Evolutionary conservation across 176 grass and related monocot species (phyloP).

Genomic region (Aegilops sharonensis): DNA sequence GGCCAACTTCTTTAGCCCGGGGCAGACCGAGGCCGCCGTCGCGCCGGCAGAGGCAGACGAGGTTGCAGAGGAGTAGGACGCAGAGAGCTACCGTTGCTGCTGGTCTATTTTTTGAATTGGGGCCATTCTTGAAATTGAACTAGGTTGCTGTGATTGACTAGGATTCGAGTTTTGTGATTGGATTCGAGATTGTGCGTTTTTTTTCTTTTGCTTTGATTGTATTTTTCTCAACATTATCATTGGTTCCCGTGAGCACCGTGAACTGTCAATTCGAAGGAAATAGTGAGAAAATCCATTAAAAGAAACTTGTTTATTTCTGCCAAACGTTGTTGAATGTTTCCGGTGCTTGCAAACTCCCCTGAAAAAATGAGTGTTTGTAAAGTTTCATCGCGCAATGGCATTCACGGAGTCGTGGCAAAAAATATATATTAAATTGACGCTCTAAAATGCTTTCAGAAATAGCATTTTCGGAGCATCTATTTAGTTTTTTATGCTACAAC

Average conservation of each 20-base stretch:
- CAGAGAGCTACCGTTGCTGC: neutral
- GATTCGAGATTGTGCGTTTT: neutral
- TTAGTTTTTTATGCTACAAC: too few species aligned
- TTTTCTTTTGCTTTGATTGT: neutral
- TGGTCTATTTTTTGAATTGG: neutral
- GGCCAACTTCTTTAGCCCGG: conserved; percentile 1
- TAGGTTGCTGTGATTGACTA: neutral
- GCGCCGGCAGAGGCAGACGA: conserved; percentile 21
- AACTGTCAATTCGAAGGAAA: too few species aligned
- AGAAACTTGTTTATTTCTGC: too few species aligned
- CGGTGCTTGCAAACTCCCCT: too few species aligned
- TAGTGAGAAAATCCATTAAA: too few species aligned
- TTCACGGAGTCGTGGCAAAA: too few species aligned
- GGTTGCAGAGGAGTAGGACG: conserved; percentile 29
- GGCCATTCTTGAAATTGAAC: neutral
- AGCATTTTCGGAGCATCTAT: too few species aligned
- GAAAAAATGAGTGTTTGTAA: too few species aligned
- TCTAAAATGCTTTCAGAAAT: too few species aligned
- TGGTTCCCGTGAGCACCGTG: neutral
- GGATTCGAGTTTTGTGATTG: neutral
- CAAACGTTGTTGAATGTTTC: too few species aligned
- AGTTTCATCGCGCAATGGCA: too few species aligned
- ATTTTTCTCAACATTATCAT: neutral
- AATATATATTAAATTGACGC: too few species aligned
- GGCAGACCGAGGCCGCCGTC: neutral